These are phyloP conservation scores for Botrytis deweyae DNA, from an alignment of 2,329 filamentous ascomycete genomes.

Conservation along the genomic window DNA sequence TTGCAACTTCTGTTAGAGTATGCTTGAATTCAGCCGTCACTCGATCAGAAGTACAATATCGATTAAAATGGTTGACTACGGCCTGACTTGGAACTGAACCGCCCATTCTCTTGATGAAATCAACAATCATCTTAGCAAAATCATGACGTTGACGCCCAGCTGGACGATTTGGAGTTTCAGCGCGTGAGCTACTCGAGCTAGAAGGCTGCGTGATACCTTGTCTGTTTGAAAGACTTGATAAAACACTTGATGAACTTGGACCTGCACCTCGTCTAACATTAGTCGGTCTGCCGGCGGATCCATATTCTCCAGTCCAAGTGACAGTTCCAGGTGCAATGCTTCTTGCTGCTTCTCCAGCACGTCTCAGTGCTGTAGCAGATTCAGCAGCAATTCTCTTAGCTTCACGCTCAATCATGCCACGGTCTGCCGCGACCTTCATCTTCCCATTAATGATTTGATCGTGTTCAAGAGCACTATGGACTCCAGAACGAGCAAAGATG, in stretches of 20 bases:
- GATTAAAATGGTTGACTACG: conserved; percentile 87
- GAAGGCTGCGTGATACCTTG: conserved; percentile 44
- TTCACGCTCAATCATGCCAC: conserved; percentile 75
- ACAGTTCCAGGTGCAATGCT: conserved; percentile 77
- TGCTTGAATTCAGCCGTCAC: conserved; percentile 78
- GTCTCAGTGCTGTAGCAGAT: conserved; percentile 73
- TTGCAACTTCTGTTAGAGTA: conserved; percentile 75
- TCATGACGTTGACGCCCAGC: conserved; percentile 51
- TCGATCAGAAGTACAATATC: conserved; percentile 66
- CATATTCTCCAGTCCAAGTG: conserved; percentile 89
- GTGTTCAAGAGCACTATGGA: conserved; percentile 91
- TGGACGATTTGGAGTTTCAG: conserved; percentile 46
- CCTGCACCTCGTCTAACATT: conserved; percentile 48
- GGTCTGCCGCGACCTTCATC: conserved; percentile 69
- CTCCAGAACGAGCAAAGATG: conserved; percentile 81
- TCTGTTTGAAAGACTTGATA: conserved; percentile 57
- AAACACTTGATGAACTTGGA: conserved; percentile 54
- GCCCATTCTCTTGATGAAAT: conserved; percentile 75
- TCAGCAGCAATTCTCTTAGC: conserved; percentile 75
- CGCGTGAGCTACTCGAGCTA: conserved; percentile 48
- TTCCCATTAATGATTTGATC: conserved; percentile 84
- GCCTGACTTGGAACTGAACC: conserved; percentile 79
- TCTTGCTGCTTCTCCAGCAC: conserved; percentile 69
- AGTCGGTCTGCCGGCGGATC: conserved; percentile 69
- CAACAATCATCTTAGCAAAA: conserved; percentile 70